These are phyloP conservation scores for Thelonectria blattea DNA, from an alignment of 2,329 filamentous ascomycete genomes.

Conservation along the genomic window DNA sequence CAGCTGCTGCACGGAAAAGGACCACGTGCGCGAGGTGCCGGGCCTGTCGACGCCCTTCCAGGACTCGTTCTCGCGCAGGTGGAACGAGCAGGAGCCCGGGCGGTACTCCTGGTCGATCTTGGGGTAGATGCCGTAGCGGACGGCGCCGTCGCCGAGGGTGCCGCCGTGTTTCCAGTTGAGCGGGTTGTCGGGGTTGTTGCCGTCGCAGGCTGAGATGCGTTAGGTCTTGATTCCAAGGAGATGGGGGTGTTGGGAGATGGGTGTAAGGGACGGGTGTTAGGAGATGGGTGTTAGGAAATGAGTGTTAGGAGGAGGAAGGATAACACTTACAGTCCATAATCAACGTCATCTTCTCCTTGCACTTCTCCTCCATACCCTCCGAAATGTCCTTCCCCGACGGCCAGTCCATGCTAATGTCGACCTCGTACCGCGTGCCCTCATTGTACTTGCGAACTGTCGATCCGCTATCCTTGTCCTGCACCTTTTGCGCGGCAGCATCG, in stretches of 20 bases:
- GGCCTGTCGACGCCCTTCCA: not conserved
- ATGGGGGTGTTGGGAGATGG: no score
- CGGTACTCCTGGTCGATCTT: constrained; percentile 4
- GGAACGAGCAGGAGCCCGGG: constrained; percentile 1
- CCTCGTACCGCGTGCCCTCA: not conserved
- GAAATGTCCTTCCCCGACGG: not conserved
- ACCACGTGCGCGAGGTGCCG: not conserved
- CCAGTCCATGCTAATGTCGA: not conserved
- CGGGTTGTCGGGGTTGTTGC: not conserved
- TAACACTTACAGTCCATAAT: constrained; percentile 2
- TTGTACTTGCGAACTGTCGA: not conserved
- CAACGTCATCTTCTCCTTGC: not conserved
- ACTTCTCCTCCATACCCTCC: not conserved
- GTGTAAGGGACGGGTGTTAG: no score
- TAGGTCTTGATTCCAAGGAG: not conserved
- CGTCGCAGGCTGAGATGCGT: not conserved
- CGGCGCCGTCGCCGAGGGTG: not conserved
- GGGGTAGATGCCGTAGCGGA: constrained; percentile 2
- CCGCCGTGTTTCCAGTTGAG: constrained; percentile 8
- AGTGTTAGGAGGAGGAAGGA: no score
- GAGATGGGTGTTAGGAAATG: no score
- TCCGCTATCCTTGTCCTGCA: not conserved
- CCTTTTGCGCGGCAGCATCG: not conserved
- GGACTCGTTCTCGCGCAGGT: not conserved
- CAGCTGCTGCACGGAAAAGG: not conserved